Percentiles rank a stretch among this genome's conserved stretches.
Evolutionary conservation across 352 stramenopile species (phyloP).

Genomic region (Phytopythium boreale): DNA sequence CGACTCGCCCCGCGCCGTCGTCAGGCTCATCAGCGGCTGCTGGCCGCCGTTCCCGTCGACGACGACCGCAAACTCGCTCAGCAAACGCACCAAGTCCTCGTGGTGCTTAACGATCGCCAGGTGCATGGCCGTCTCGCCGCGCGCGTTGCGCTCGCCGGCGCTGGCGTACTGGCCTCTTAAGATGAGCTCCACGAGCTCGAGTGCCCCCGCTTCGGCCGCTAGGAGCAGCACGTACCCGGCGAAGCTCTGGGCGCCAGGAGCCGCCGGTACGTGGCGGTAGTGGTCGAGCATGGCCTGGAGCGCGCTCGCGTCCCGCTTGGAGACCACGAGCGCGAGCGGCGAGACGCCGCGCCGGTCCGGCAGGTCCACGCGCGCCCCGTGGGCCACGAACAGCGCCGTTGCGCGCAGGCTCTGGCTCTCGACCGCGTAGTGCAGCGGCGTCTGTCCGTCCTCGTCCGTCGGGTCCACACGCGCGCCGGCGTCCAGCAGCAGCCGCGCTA

Average conservation of each 20-base stretch:
- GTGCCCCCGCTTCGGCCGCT: conserved; percentile 20
- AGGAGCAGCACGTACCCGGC: conserved; percentile 20
- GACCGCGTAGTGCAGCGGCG: conserved; percentile 6
- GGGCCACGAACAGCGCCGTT: conserved; percentile 14
- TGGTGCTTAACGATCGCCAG: conserved; percentile 27
- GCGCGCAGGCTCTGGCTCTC: conserved; percentile 13
- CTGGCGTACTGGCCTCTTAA: conserved; percentile 21
- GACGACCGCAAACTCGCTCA: conserved; percentile 5
- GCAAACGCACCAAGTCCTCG: conserved; percentile 9
- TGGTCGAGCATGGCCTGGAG: conserved; percentile 1
- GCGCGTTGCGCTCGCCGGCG: conserved; percentile 23
- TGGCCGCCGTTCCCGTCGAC: neutral
- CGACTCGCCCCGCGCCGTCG: conserved; percentile 22
- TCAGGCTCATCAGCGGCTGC: conserved; percentile 1
- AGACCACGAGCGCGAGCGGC: conserved; percentile 10
- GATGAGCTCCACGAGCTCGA: conserved; percentile 24
- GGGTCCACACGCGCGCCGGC: conserved; percentile 23
- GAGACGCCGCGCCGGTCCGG: conserved; percentile 4
- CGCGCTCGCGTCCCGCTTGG: neutral
- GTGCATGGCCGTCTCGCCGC: conserved; percentile 30
- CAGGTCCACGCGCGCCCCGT: conserved; percentile 14
- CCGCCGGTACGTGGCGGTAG: neutral
- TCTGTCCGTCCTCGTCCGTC: conserved; percentile 18
- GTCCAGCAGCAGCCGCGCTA: conserved; percentile 24
- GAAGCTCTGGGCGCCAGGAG: conserved; percentile 11